A percentile compares a stretch with the other conserved stretches of the same genome.
Evolutionary conservation across 179 eudicot genomes (phyloP).

Genomic region (Beta corolliflora): DNA sequence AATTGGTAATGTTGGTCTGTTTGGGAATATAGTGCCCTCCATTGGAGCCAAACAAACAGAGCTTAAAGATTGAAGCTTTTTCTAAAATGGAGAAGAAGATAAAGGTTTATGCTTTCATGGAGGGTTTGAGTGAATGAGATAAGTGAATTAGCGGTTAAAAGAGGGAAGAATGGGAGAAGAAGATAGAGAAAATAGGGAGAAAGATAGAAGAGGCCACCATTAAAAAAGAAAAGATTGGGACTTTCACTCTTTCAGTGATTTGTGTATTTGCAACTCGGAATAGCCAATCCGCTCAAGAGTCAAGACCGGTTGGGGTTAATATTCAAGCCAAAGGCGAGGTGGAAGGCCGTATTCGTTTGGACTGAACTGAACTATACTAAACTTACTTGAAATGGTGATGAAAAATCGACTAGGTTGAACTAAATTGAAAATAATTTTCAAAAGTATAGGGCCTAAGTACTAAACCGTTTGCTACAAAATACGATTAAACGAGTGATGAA

Average conservation of each 20-base stretch:
- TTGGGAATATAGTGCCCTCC: conserved; percentile 72
- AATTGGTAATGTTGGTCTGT: conserved; percentile 63
- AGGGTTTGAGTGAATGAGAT: conserved; percentile 6
- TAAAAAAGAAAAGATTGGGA: conserved; percentile 17
- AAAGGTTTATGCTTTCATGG: conserved; percentile 20
- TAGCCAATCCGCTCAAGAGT: neutral
- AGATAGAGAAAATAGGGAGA: neutral
- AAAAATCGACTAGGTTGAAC: no score
- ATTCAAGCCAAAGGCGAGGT: no score
- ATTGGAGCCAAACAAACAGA: conserved; percentile 31
- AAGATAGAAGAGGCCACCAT: neutral
- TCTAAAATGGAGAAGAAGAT: neutral
- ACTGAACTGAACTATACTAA: no score
- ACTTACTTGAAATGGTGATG: no score
- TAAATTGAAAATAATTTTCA: no score
- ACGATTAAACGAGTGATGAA: no score
- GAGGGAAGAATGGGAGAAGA: neutral
- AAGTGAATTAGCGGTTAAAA: conserved; percentile 14
- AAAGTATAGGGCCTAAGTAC: no score
- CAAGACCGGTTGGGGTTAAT: neutral
- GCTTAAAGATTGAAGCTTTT: conserved; percentile 13
- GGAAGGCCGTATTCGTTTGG: no score
- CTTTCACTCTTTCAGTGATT: neutral
- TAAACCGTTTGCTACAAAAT: no score
- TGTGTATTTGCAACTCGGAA: neutral